Base-by-base conservation (phyloP, 768 basidiomycete species). In the Tulasnella sp. region DNA sequence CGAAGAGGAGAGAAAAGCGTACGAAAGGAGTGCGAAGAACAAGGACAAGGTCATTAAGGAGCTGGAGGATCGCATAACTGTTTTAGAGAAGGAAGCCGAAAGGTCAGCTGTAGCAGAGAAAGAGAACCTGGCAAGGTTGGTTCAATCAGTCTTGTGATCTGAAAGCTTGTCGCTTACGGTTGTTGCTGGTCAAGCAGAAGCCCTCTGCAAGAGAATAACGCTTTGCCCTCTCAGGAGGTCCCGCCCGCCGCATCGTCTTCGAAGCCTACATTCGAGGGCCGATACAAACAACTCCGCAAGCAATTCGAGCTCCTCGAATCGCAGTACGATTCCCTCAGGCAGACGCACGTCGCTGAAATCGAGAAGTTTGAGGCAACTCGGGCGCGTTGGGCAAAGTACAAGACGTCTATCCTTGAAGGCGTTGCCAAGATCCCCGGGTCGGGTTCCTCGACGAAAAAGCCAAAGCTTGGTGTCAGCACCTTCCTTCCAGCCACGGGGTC, bases 201-300 rank as follows among this genome's bases (percentile, higher is more conserved):
- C 37, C 70, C 70, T 1, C 37, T 72, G 20, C 70, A 42, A 46
- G 70, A 72, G 32, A 40, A 29, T 39, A 72, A 42, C 13, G 70
- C 18, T 51, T 51, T 51, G 9, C 61, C 61, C 61, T 67, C 61
- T 4, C 4, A 13, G 0, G n/a, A 6, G 67, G 18, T 32, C 7
- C 48, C 39, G 20, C 57, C 75, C 2, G 75, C 15, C 20, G 48
- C 40, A 35, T 55, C 51, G 26, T 67, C 75, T 20, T 61, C 23
- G 5, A 75, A 75, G 10, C 44, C 32, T 46, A n/a, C 75, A n/a
- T 40, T 75, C 48, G 75, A 75, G 7, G 23, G 75, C 70, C 75
- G 75, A 26, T 75, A 55, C 75, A 67, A 57, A 18, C 29, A 29
- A 51, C 37, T 55, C 10, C 51, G 51, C 51, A 75, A 61, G 75